Percentiles rank a stretch among this genome's conserved stretches.
Conservation (phyloP, 495 filamentous ascomycete genomes). For the Cladorrhinum samala region DNA sequence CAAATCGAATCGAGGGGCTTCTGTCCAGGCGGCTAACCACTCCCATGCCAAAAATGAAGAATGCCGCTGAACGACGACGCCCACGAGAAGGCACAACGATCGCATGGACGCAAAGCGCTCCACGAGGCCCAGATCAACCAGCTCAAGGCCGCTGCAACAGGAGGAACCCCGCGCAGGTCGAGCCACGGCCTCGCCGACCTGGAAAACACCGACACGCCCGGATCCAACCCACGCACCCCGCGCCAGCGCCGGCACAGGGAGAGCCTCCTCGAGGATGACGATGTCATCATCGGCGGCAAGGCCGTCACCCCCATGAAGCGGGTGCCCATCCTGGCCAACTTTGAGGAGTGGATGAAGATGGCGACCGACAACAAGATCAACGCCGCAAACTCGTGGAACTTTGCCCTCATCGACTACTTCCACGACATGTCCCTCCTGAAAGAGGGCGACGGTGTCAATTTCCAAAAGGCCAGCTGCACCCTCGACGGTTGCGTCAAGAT, state of each 20-base stretch:
- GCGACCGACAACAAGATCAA: constrained; percentile 99
- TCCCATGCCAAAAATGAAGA: constrained; percentile 29
- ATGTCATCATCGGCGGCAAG: constrained; percentile 53
- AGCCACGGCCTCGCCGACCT: constrained; percentile 54
- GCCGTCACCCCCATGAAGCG: constrained; percentile 94
- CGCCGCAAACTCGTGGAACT: constrained; percentile 97
- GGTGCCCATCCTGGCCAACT: constrained; percentile 91
- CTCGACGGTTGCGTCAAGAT: constrained; percentile 99
- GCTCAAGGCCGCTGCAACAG: constrained; percentile 71
- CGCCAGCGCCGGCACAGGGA: constrained; percentile 46
- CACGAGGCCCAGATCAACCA: constrained; percentile 90
- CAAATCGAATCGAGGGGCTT: no score
- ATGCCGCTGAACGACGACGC: constrained; percentile 96
- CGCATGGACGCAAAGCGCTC: constrained; percentile 79
- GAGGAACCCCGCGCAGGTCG: constrained; percentile 66
- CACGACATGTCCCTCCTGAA: constrained; percentile 97
- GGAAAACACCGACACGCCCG: constrained; percentile 46
- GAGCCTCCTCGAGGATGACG: constrained; percentile 52
- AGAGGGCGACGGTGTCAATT: constrained; percentile 95
- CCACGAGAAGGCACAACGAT: constrained; percentile 80
- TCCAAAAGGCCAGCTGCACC: constrained; percentile 97
- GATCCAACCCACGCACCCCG: constrained; percentile 55
- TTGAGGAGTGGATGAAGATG: constrained; percentile 99
- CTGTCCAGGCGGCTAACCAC: no score
- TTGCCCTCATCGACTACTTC: constrained; percentile 98